These are phyloP conservation scores for Hyaloscypha hepaticicola DNA, from an alignment of 495 filamentous ascomycete genomes.

Conservation along the genomic window DNA sequence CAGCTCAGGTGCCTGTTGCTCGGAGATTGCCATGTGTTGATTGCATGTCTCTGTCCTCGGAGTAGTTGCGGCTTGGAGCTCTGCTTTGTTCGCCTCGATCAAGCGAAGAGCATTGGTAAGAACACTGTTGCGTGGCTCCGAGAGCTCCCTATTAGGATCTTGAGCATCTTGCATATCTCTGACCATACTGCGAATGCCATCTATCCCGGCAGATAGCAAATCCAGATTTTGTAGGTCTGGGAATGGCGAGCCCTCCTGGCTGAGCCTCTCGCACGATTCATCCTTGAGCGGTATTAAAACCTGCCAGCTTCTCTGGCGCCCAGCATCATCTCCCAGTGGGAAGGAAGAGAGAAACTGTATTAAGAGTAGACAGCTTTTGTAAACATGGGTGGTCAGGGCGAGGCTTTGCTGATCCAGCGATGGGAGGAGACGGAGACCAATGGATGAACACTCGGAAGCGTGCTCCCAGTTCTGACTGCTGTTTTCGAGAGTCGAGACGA, in stretches of 20 bases:
- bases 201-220: conserved; percentile 2
- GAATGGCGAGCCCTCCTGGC: conserved; percentile 2
- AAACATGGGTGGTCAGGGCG: not conserved
- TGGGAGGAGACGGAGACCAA: conserved; percentile 6
- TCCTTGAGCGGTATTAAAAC: conserved; percentile 2
- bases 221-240: conserved; percentile 3
- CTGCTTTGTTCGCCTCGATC: conserved; percentile 5
- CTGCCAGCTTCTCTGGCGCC: conserved; percentile 7
- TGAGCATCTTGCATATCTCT: too few species aligned
- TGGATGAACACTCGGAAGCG: not conserved
- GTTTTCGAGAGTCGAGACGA: too few species aligned
- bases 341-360: conserved; percentile 2
- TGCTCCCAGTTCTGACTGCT: too few species aligned
- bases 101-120: conserved; percentile 1
- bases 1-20: not conserved
- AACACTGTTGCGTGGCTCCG: not conserved
- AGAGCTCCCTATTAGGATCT: not conserved
- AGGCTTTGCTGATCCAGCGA: not conserved
- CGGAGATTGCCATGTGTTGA: not conserved
- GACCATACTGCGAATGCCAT: not conserved
- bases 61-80: not conserved
- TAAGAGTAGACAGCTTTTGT: conserved; percentile 2
- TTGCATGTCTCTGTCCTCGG: conserved; percentile 4
- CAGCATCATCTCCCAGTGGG: not conserved
- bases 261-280: conserved; percentile 6